phyloP scores from a whole-genome alignment of 805 yeast genomes.

The Jamesozyma hellenica region DNA sequence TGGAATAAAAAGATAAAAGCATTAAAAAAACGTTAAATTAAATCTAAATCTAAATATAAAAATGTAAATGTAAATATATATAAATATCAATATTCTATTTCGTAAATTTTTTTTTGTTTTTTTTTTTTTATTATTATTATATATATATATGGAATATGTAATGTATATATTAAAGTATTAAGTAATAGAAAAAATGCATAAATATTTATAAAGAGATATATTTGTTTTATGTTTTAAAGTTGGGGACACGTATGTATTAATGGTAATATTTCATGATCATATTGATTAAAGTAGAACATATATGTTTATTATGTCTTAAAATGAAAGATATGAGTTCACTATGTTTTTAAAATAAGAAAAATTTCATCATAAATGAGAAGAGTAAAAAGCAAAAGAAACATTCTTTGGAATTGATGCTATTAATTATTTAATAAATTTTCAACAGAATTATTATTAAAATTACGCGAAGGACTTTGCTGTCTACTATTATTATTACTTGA shows the following conservation, averaged over 20 bases:
- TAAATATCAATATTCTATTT: too few species aligned
- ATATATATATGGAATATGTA: too few species aligned
- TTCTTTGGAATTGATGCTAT: background rate
- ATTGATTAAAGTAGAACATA: too few species aligned
- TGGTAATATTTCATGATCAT: too few species aligned
- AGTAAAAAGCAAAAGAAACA: background rate
- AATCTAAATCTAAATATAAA: background rate
- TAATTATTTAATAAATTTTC: constrained; percentile 6
- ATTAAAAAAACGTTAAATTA: constrained; percentile 9
- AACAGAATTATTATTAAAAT: constrained; percentile 1
- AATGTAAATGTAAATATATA: background rate
- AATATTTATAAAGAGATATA: too few species aligned
- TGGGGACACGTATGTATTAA: too few species aligned
- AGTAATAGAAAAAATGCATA: too few species aligned
- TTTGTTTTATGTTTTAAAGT: too few species aligned
- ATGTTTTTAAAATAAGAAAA: background rate
- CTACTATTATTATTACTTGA: constrained; percentile 21
- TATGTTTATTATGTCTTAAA: too few species aligned
- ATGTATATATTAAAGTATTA: too few species aligned
- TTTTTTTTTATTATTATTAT: too few species aligned
- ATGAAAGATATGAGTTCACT: background rate
- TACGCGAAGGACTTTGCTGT: constrained; percentile 13
- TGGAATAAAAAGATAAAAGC: constrained; percentile 51
- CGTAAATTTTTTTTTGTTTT: too few species aligned
- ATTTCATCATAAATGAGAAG: background rate